Evolutionary conservation across 768 basidiomycete genomes (phyloP).

Genomic region (Podaxis mareebaensis): DNA sequence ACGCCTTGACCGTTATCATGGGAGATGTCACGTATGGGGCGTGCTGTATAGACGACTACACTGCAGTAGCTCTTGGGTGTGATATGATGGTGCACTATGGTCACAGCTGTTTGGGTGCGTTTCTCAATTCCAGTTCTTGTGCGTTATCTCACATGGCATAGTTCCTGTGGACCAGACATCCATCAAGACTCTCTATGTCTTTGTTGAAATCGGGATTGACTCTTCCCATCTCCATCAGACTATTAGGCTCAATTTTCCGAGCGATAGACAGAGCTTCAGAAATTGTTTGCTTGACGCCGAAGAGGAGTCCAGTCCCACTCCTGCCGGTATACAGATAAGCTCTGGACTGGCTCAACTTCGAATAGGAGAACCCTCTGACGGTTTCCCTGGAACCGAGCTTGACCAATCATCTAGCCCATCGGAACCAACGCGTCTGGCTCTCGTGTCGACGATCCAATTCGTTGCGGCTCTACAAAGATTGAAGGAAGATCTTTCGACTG

Average conservation of each 20-base stretch:
- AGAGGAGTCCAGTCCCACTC: conserved; percentile 41
- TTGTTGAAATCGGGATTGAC: conserved; percentile 96
- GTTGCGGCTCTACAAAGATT: conserved; percentile 90
- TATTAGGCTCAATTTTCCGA: conserved; percentile 87
- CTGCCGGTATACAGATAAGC: conserved; percentile 47
- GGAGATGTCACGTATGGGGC: conserved; percentile 99
- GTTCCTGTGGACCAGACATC: conserved; percentile 94
- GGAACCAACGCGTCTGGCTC: conserved; percentile 70
- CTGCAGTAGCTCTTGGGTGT: conserved; percentile 92
- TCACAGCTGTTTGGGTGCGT: conserved; percentile 91
- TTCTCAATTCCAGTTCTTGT: not conserved
- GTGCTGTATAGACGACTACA: conserved; percentile 98
- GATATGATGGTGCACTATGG: conserved; percentile 99
- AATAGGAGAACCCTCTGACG: conserved; percentile 48
- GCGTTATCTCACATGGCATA: conserved; percentile 30
- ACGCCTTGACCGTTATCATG: conserved; percentile 87
- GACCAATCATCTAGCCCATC: no score
- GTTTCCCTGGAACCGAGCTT: not conserved
- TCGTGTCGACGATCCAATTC: conserved; percentile 98
- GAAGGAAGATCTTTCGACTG: conserved; percentile 70
- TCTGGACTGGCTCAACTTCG: conserved; percentile 53
- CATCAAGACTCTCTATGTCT: conserved; percentile 95
- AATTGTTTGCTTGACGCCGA: conserved; percentile 64
- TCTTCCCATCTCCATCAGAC: conserved; percentile 80
- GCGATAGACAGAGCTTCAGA: conserved; percentile 67